Evolutionary conservation across 305 asterid species (phyloP).

Genomic region (Fraxinus platypoda): DNA sequence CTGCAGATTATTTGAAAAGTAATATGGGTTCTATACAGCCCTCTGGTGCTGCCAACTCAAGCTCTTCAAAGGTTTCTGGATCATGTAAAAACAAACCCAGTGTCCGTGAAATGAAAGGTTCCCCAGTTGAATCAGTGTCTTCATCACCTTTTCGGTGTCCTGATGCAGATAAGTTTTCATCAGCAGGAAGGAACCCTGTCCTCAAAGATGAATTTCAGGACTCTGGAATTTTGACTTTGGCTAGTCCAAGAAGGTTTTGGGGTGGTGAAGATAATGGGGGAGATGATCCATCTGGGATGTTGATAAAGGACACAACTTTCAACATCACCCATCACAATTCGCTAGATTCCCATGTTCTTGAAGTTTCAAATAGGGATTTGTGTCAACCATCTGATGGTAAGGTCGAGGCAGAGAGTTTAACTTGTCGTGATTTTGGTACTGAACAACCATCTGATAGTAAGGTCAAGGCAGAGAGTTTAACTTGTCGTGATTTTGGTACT

Average conservation of each 20-base stretch:
- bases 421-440: conserved; percentile 25
- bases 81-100: conserved; percentile 64
- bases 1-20: conserved; percentile 51
- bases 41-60: conserved; percentile 75
- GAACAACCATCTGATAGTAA: conserved; percentile 5
- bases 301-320: conserved; percentile 41
- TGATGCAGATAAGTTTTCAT: conserved; percentile 44
- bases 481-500: conserved; percentile 25
- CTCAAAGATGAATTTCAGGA: conserved; percentile 51
- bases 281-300: conserved; percentile 33
- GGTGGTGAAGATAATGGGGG: conserved; percentile 50
- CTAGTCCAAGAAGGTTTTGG: conserved; percentile 52
- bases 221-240: conserved; percentile 33
- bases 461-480: conserved; percentile 21
- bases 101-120: conserved; percentile 68
- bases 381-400: background rate
- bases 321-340: conserved; percentile 29
- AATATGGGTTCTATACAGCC: conserved; percentile 56
- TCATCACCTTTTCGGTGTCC: conserved; percentile 78
- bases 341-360: background rate
- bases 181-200: conserved; percentile 38
- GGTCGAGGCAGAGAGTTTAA: conserved; percentile 22
- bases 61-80: conserved; percentile 95
- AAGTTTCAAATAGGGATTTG: background rate
- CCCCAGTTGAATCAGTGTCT: conserved; percentile 95